These are phyloP conservation scores for Ophiocordyceps camponoti-rufipedis DNA, from an alignment of 2,329 filamentous ascomycete species.

Conservation along the genomic window DNA sequence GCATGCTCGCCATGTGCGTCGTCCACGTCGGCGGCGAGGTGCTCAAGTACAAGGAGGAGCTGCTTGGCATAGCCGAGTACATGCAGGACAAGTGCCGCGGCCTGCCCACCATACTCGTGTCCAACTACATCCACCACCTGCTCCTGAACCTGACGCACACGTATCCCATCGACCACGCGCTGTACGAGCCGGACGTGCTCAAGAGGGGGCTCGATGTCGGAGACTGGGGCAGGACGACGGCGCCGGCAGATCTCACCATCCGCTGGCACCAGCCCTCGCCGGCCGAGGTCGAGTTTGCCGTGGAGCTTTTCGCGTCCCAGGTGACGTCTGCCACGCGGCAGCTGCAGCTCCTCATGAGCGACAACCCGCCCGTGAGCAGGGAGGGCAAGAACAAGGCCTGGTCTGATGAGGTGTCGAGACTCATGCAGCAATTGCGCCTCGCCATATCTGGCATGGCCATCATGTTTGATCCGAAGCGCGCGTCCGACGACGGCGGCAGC, in stretches of 20 bases:
- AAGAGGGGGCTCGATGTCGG: conserved; percentile 52
- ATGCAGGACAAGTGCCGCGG: conserved; percentile 95
- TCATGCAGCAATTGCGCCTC: conserved; percentile 74
- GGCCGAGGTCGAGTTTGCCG: conserved; percentile 72
- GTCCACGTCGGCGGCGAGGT: conserved; percentile 89
- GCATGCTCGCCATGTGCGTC: conserved; percentile 93
- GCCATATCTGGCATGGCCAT: conserved; percentile 79
- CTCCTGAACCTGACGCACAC: conserved; percentile 87
- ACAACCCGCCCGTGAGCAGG: conserved; percentile 65
- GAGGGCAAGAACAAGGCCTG: conserved; percentile 96
- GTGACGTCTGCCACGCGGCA: conserved; percentile 58
- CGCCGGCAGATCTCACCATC: conserved; percentile 61
- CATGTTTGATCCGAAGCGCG: conserved; percentile 66
- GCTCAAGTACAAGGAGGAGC: conserved; percentile 70
- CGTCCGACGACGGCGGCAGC: conserved; percentile 30
- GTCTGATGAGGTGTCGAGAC: conserved; percentile 89
- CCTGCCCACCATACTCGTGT: conserved; percentile 86
- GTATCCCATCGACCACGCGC: conserved; percentile 74
- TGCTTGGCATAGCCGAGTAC: conserved; percentile 80
- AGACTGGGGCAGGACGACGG: conserved; percentile 70
- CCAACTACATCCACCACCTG: conserved; percentile 93
- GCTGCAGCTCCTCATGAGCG: conserved; percentile 62
- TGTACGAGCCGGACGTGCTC: conserved; percentile 68
- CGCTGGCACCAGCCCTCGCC: conserved; percentile 76
- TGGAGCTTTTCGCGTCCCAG: conserved; percentile 76